phyloP scores from a whole-genome alignment of 1,284 basidiomycete genomes.

The Cutaneotrichosporon arboriforme region DNA sequence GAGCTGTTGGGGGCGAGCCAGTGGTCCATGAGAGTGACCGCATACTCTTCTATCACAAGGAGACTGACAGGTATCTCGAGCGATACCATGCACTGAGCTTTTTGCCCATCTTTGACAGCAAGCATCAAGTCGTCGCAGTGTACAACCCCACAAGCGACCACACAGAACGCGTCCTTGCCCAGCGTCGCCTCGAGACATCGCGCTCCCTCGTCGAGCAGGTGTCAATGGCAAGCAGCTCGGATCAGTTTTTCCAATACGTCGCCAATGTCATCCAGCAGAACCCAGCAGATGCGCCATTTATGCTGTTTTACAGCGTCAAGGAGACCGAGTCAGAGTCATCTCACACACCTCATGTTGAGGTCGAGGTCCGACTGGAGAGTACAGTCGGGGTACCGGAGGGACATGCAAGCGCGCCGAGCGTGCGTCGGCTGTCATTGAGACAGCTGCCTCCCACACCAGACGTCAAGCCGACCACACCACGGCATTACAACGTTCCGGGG shows the following conservation, averaged over 20 bases:
- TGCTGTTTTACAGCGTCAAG: slow-evolving; percentile 30
- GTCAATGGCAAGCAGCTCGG: slow-evolving; percentile 16
- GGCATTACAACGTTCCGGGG: too few species aligned
- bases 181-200: slow-evolving; percentile 27
- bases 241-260: slow-evolving; percentile 28
- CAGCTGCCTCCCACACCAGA: neutral
- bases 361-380: slow-evolving; percentile 10
- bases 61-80: slow-evolving; percentile 24
- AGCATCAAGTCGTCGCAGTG: slow-evolving; percentile 25
- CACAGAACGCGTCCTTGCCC: slow-evolving; percentile 29
- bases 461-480: neutral
- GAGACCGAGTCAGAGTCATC: neutral
- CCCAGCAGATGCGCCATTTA: slow-evolving; percentile 34
- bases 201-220: slow-evolving; percentile 32
- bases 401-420: slow-evolving; percentile 18
- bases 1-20: slow-evolving; percentile 14
- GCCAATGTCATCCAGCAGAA: slow-evolving; percentile 29
- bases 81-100: slow-evolving; percentile 35
- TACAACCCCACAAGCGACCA: slow-evolving; percentile 32
- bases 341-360: neutral
- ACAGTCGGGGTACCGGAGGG: slow-evolving; percentile 28
- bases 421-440: neutral
- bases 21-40: slow-evolving; percentile 25
- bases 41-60: slow-evolving; percentile 21
- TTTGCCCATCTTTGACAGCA: slow-evolving; percentile 28